These are phyloP conservation scores for Monosporascus sp. DNA, from an alignment of 2,329 filamentous ascomycete species.

Conservation along the genomic window DNA sequence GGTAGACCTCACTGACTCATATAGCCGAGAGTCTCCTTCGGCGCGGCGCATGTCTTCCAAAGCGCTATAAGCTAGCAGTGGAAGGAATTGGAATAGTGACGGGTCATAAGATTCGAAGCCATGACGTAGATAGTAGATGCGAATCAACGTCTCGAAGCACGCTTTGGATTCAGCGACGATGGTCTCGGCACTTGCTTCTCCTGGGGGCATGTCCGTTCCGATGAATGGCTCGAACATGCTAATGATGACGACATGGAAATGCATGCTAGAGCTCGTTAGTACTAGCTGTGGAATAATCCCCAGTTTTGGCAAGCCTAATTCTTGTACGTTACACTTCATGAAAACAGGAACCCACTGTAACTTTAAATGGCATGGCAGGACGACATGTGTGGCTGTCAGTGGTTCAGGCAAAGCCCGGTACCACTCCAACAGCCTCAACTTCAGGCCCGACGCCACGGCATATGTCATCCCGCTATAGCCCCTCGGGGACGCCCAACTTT, in stretches of 20 bases:
- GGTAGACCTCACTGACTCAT: slow-evolving; percentile 16
- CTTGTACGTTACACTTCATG: not conserved
- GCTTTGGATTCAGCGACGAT: slow-evolving; percentile 15
- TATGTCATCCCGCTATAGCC: slow-evolving; percentile 9
- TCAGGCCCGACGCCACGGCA: slow-evolving; percentile 15
- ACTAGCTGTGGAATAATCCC: not conserved
- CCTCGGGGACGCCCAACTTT: slow-evolving; percentile 4
- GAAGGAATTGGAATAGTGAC: slow-evolving; percentile 14
- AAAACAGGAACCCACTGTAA: slow-evolving; percentile 26
- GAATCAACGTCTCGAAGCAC: slow-evolving; percentile 23
- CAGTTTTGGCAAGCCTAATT: not conserved
- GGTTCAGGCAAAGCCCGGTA: slow-evolving; percentile 18
- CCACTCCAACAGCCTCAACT: slow-evolving; percentile 21
- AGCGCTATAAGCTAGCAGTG: slow-evolving; percentile 15
- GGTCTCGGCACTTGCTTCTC: slow-evolving; percentile 4
- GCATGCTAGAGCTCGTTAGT: slow-evolving; percentile 22
- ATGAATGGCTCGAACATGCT: slow-evolving; percentile 23
- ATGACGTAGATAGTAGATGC: slow-evolving; percentile 26
- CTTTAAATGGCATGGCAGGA: slow-evolving; percentile 29
- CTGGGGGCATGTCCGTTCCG: slow-evolving; percentile 7
- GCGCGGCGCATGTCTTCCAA: slow-evolving; percentile 7
- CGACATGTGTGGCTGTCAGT: slow-evolving; percentile 24
- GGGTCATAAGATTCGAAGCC: slow-evolving; percentile 21
- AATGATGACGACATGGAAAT: slow-evolving; percentile 32
- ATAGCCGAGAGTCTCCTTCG: slow-evolving; percentile 2